A percentile compares a stretch with the other conserved stretches of the same genome.
These are phyloP conservation scores for Colletotrichum sp. DNA, from an alignment of 2,329 filamentous ascomycete species.

Conservation along the genomic window DNA sequence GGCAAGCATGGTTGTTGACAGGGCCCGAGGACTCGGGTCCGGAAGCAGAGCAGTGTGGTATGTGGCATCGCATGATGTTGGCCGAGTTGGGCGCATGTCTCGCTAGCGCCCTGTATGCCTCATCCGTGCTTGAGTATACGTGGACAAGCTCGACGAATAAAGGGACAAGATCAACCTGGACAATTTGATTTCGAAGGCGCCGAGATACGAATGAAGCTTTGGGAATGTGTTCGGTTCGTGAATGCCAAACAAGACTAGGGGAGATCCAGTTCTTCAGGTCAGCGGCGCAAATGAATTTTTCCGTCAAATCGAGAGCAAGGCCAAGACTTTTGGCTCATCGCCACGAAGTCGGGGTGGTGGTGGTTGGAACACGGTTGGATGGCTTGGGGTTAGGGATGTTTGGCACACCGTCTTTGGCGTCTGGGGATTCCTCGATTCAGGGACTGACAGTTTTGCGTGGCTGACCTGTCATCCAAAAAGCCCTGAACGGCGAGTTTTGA, in stretches of 20 bases:
- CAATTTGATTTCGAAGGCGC: not conserved
- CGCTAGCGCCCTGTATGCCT: not conserved
- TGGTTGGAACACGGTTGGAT: not conserved
- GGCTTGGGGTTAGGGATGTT: not conserved
- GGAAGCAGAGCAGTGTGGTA: not conserved
- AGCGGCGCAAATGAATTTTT: constrained; percentile 16
- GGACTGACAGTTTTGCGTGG: not conserved
- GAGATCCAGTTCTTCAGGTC: not conserved
- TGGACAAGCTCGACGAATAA: not conserved
- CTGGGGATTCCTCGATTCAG: not conserved
- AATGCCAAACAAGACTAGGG: not conserved
- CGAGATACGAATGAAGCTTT: not conserved
- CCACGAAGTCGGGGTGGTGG: not conserved
- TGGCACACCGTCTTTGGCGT: not conserved
- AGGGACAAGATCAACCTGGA: not conserved
- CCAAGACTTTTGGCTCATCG: constrained; percentile 6
- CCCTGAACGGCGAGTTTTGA: not conserved
- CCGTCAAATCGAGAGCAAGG: constrained; percentile 9
- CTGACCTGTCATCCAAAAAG: not conserved
- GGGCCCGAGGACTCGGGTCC: constrained; percentile 14
- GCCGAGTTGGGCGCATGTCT: not conserved
- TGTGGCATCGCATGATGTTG: constrained; percentile 12
- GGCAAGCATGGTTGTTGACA: not conserved
- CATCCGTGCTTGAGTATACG: not conserved
- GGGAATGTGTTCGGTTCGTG: not conserved